Evolutionary conservation across 805 yeast species (phyloP).

Genomic region (Candida quercuum): DNA sequence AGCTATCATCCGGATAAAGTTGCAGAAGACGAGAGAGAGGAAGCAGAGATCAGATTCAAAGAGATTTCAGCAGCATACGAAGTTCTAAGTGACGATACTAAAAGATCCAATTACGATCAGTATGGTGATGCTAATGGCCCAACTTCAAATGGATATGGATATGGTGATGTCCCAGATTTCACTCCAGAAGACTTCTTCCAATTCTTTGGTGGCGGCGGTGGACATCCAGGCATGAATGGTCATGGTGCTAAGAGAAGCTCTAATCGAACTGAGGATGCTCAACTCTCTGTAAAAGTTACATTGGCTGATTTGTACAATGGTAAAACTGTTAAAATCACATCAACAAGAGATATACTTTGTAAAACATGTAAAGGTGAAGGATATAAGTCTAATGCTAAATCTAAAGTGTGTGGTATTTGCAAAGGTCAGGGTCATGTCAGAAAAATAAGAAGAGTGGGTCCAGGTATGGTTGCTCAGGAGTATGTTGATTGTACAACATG

Average conservation of each 20-base stretch:
- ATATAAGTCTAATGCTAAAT: constrained; percentile 52
- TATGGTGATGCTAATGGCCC: constrained; percentile 42
- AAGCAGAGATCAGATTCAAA: constrained; percentile 76
- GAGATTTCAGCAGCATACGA: constrained; percentile 86
- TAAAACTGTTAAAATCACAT: constrained; percentile 66
- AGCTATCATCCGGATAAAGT: constrained; percentile 88
- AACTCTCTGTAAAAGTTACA: constrained; percentile 56
- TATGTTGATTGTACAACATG: constrained; percentile 61
- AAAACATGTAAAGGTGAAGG: constrained; percentile 72
- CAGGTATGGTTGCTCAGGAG: constrained; percentile 68
- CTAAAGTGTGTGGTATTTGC: constrained; percentile 59
- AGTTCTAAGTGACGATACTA: constrained; percentile 63
- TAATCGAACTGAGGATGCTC: constrained; percentile 59
- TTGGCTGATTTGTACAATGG: constrained; percentile 78
- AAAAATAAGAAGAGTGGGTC: constrained; percentile 60
- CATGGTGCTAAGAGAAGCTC: constrained; percentile 9
- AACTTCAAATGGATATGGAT: constrained; percentile 21
- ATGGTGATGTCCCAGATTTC: constrained; percentile 40
- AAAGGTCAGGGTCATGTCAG: constrained; percentile 63
- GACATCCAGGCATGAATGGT: constrained; percentile 15
- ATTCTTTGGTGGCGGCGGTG: constrained; percentile 44
- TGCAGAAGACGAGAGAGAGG: constrained; percentile 55
- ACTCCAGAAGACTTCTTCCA: constrained; percentile 73
- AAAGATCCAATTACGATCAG: constrained; percentile 52
- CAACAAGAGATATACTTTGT: constrained; percentile 72